Base-by-base conservation (phyloP, 2,329 filamentous ascomycete species). In the Aphanocladium album region DNA sequence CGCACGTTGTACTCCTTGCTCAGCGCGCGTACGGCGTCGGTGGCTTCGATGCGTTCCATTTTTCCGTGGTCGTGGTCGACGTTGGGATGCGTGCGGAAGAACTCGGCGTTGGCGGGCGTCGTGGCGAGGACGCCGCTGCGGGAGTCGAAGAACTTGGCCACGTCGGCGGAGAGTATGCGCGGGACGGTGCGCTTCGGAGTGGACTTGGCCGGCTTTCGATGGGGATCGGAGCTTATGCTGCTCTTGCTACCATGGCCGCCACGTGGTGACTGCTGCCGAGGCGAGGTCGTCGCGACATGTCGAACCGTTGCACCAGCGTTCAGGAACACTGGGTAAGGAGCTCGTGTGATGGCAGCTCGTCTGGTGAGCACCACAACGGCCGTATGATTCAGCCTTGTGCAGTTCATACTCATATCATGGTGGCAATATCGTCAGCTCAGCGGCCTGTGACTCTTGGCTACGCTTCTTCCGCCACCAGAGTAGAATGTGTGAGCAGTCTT, bases 1-100 rank as follows among this genome's bases (percentile, higher is more conserved):
- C 57, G 63, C 54, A 69, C 64, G 33, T 62, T 57, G 54, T 70
- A 72, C 7, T 63, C 47, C 3, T 58, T 56, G 11, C 56, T 25
- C 5, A 70, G 43, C 19, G 49, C 46, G 9, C 59, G 53, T 4
- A 70, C 46, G 12, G 62, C 62, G 0, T 37, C 37, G 19, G 27
- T 41, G 17, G 12, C 45, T 1, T 60, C 33, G 41, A 64, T 25
- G 25, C 39, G 57, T 21, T 12, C 21, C 55, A 58, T 53, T 17
- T 52, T 49, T 30, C 56, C n/a, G 58, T 61, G 19, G 52, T 57
- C 53, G 66, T 43, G 53, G 5, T 57, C 56, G 59, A 60, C 5
- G 62, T 65, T 51, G 19, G 60, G 53, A 37, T 62, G 46, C 23
- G 17, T 27, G 25, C 50, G 49, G 19, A 62, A 46, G 43, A 62